These are phyloP conservation scores for Nicotiana benthamiana DNA, from an alignment of 257 asterid genomes.

Conservation along the genomic window DNA sequence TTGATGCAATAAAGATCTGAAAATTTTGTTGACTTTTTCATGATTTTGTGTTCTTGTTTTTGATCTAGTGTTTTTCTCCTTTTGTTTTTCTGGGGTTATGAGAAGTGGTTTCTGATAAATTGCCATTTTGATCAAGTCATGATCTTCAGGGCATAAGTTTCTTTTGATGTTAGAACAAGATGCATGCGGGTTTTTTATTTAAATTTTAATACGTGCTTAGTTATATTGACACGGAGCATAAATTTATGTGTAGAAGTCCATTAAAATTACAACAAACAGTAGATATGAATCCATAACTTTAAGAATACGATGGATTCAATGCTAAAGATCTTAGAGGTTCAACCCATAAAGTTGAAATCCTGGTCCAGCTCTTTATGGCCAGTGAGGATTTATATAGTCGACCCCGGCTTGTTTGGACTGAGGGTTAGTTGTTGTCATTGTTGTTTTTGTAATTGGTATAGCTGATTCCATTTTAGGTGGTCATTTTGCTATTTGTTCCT, in stretches of 20 bases:
- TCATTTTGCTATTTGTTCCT: not conserved
- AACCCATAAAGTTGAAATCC: no score
- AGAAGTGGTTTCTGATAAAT: not conserved
- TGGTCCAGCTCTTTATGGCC: not conserved
- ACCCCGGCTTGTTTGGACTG: not conserved
- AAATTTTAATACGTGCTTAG: not conserved
- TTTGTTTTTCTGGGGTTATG: not conserved
- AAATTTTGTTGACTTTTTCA: not conserved
- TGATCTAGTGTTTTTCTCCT: not conserved
- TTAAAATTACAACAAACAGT: no score
- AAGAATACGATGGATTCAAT: no score
- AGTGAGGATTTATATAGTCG: not conserved
- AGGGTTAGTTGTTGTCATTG: not conserved
- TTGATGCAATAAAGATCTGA: conserved; percentile 5
- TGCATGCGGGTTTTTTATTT: not conserved
- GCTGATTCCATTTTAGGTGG: not conserved
- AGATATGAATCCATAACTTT: no score
- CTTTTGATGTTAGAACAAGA: not conserved
- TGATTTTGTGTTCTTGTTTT: not conserved
- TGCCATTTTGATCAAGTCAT: not conserved
- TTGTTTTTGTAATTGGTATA: not conserved
- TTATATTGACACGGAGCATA: no score
- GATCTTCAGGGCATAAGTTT: not conserved
- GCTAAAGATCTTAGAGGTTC: no score
- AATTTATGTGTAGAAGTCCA: no score